These are phyloP conservation scores for Leccinellum rugosiceps DNA, from an alignment of 768 basidiomycete genomes.

Conservation along the genomic window DNA sequence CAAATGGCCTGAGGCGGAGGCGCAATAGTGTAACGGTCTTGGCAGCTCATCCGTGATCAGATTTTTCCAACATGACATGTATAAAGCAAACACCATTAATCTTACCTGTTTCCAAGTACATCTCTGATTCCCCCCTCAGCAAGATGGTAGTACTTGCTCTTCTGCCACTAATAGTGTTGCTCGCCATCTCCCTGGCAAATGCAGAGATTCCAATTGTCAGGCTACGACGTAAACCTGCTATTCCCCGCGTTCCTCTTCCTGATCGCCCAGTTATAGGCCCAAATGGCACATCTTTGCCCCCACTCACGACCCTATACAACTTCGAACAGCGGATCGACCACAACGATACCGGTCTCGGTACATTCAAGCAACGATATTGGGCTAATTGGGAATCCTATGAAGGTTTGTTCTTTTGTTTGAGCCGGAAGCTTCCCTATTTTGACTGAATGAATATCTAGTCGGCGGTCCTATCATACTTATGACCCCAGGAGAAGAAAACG, in stretches of 20 bases:
- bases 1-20: not conserved
- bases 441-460: slow-evolving; percentile 3
- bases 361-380: slow-evolving; percentile 79
- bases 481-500: slow-evolving; percentile 66
- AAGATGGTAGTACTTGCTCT: slow-evolving; percentile 10
- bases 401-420: slow-evolving; percentile 27
- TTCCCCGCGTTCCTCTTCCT: slow-evolving; percentile 13
- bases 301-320: slow-evolving; percentile 27
- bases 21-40: not conserved
- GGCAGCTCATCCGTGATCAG: not conserved
- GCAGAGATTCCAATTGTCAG: slow-evolving; percentile 22
- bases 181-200: slow-evolving; percentile 11
- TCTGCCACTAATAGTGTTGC: slow-evolving; percentile 7
- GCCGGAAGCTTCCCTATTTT: not conserved
- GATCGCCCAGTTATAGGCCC: slow-evolving; percentile 10
- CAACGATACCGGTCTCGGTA: slow-evolving; percentile 56
- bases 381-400: slow-evolving; percentile 65
- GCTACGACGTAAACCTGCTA: slow-evolving; percentile 14
- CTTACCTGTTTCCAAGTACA: not conserved
- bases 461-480: slow-evolving; percentile 28
- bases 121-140: not conserved
- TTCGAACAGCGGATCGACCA: slow-evolving; percentile 42
- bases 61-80: not conserved
- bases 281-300: slow-evolving; percentile 26
- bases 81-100: not conserved